Evolutionary conservation across 371 early-diverging fungal genomes (phyloP), one percentile per base, ranked within the genome.

Genomic region (Mucor sp.): DNA sequence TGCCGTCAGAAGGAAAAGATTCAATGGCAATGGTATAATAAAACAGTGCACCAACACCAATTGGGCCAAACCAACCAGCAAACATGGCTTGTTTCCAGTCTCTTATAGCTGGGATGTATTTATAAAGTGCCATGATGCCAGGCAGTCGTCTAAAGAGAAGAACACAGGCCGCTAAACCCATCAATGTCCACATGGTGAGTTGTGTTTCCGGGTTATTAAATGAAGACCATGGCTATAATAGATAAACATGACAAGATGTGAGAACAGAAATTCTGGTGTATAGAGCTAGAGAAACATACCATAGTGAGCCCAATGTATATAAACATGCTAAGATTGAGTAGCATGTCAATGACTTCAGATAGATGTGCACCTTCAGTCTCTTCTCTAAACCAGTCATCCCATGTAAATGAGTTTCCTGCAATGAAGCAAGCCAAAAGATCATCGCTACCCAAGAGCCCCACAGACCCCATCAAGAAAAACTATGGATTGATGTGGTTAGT

Each of bases 21-120:
- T 76, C 76, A 14, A 83, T 70, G 0, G 90, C 86, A 27, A 87
- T 78, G 33, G 82, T 78, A 33, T 88, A 81, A 70, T 90, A 92
- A 66, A 86, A 97, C 0, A 97, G 69, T 0, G 97, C 96, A 1
- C 91, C 87, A 1, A 87, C 80, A 12, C 97, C 98, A 23, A 98
- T 91, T 2, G 98, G 98, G 0, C 97, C 98, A 77, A 96, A 98
- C 94, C 95, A 97, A 0, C 98, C 98, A 2, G 93, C 88, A 79
- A 97, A 97, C 1, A 93, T 69, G 0, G 93, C 94, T 66, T 97
- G 95, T n/a, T 86, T 83, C 61, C 72, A 82, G 6, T 72, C 89
- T 5, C 75, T 69, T 17, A 97, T 73, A 1, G 89, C 87, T 2
- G 92, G 91, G n/a, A 96, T 90, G 11, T 80, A 74, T 25, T 75